Evolutionary conservation across 2,329 filamentous ascomycete species (phyloP), one percentile per base, ranked within the genome.

Genomic region (Drechslerella dactyloides): DNA sequence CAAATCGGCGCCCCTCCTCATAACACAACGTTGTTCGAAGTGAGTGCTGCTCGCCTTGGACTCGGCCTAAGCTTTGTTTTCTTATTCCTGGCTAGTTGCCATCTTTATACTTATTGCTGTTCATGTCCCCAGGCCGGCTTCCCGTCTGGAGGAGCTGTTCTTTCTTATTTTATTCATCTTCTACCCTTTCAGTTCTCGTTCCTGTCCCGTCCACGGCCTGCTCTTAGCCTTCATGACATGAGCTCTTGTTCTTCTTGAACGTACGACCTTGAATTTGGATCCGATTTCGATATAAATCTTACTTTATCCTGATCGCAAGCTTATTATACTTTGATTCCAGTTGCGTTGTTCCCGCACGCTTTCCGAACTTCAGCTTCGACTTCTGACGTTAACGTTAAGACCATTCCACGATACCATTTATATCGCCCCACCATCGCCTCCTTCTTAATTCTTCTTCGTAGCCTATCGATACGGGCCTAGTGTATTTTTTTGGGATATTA

Each of bases 51-150:
- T 70, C 44, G 50, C 53, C 65, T 42, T 63, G 7, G 44, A 55
- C 58, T 72, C 50, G 68, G 68, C 35, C 65, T 33, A 33, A 33
- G 27, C 27, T 56, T 51, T 54, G 59, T 72, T 72, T 72, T 72
- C 68, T 72, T 72, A 65, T 72, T 65, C 68, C 55, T 72, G 44
- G 57, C 52, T 53, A 44, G 53, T 70, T 63, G 52, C 59, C 53
- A 54, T 63, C 54, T 64, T 70, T 60, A 65, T 72, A 65, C 68
- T 65, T 72, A 72, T 72, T 72, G 44, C 59, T 65, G 55, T 72
- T 72, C 60, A 30, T 65, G 60, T 72, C 68, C 68, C 68, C 68
- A 65, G 60, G 48, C 44, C 44, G n/a, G 54, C 55, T 54, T 72
- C 55, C 56, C 60, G 59, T 61, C 68, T 59, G 60, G 60, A 72